Conservation (phyloP, 2,329 filamentous ascomycete genomes). For the Pseudogymnoascus sp. region DNA sequence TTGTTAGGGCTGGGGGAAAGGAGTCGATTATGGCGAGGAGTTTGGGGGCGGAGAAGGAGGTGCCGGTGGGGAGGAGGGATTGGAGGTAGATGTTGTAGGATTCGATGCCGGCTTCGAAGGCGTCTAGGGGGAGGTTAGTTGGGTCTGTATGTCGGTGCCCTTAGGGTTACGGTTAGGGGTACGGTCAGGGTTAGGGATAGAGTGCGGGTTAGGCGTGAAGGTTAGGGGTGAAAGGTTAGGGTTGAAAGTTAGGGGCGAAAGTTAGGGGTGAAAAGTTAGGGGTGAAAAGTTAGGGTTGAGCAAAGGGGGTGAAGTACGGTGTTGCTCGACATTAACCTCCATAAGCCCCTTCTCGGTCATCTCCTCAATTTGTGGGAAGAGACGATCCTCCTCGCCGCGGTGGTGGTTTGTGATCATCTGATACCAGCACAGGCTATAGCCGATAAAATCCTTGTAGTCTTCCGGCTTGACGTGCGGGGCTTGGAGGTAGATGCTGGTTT, state of each 20-base stretch:
- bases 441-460: slow-evolving; percentile 5
- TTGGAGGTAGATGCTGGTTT: slow-evolving; percentile 1
- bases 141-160: neutral
- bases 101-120: slow-evolving; percentile 14
- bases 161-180: too few species aligned
- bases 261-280: neutral
- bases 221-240: too few species aligned
- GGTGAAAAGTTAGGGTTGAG: neutral
- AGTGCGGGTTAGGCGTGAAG: neutral
- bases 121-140: slow-evolving; percentile 3
- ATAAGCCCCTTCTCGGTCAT: neutral
- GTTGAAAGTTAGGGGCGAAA: too few species aligned
- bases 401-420: neutral
- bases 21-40: slow-evolving; percentile 8
- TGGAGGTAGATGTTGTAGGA: slow-evolving; percentile 12
- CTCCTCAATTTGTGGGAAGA: slow-evolving; percentile 8
- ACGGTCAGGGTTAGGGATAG: neutral
- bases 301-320: neutral
- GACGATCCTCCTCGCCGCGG: neutral
- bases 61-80: neutral
- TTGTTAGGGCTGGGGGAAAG: neutral
- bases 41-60: slow-evolving; percentile 12
- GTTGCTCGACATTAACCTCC: neutral
- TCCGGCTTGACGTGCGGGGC: neutral
- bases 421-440: neutral